phyloP scores from a whole-genome alignment of 176 grass and related monocot species.

The Zoysia pacifica region DNA sequence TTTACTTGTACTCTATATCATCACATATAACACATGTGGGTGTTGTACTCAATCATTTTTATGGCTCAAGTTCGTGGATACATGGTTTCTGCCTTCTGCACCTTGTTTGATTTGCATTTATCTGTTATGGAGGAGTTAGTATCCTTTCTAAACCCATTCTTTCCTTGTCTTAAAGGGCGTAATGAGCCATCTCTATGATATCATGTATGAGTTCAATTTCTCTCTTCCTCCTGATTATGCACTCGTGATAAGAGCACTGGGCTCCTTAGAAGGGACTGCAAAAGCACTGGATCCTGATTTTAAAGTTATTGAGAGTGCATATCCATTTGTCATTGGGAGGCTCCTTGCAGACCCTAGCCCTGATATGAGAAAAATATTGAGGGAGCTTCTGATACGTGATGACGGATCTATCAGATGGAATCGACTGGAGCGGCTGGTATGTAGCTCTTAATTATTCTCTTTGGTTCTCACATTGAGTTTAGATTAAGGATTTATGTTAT shows the following conservation, averaged over 20 bases:
- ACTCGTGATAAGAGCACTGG: constrained; percentile 88
- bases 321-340: constrained; percentile 90
- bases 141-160: constrained; percentile 19
- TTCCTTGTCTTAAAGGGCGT: constrained; percentile 62
- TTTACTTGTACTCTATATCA: background rate
- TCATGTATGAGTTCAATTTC: constrained; percentile 99
- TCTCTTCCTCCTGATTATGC: constrained; percentile 95
- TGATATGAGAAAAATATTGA: constrained; percentile 94
- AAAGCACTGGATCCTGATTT: constrained; percentile 95
- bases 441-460: constrained; percentile 25
- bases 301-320: constrained; percentile 94
- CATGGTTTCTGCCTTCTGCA: constrained; percentile 17
- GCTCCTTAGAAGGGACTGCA: constrained; percentile 94
- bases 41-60: background rate
- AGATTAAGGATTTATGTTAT: background rate
- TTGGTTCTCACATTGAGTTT: background rate
- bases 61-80: background rate
- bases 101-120: background rate
- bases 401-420: constrained; percentile 95
- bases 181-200: constrained; percentile 83
- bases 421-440: constrained; percentile 82
- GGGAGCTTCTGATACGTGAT: constrained; percentile 80
- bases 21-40: too few relatives aligned
- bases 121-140: background rate
- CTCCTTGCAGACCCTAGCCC: constrained; percentile 84